Conservation (phyloP, 176 grass and related monocot genomes). For the Juncus inflexus region DNA sequence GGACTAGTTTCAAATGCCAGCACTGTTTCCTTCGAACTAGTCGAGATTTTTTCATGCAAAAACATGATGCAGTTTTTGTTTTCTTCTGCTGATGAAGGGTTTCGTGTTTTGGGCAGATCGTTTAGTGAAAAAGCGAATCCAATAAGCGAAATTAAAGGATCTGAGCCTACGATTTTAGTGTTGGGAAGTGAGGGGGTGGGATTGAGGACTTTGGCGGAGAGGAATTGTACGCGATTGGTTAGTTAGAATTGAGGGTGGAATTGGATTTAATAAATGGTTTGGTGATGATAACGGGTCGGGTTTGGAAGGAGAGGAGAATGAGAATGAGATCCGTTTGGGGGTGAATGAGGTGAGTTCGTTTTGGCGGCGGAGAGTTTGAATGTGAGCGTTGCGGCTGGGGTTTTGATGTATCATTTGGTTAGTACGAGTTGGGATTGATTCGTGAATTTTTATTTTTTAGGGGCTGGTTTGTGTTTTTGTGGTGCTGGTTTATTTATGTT, state of each 20-base stretch:
- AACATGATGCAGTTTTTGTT: conserved; percentile 99
- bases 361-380: conserved; percentile 97
- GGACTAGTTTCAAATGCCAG: conserved; percentile 96
- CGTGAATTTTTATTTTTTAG: not conserved
- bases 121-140: conserved; percentile 67
- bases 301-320: conserved; percentile 14
- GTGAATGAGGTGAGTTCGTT: conserved; percentile 52
- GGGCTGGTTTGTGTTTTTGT: not conserved
- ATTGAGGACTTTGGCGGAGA: conserved; percentile 75
- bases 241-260: conserved; percentile 75
- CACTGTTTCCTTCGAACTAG: conserved; percentile 82
- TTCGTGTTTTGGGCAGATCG: conserved; percentile 82
- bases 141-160: conserved; percentile 55
- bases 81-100: conserved; percentile 82
- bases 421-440: conserved; percentile 24
- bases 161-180: conserved; percentile 77
- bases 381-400: conserved; percentile 92
- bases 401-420: conserved; percentile 87
- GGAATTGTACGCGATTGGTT: conserved; percentile 76
- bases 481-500: not conserved
- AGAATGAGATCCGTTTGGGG: conserved; percentile 4
- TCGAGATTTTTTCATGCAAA: conserved; percentile 78
- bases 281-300: conserved; percentile 30
- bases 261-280: conserved; percentile 23
- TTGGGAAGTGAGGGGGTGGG: conserved; percentile 96